phyloP scores from a whole-genome alignment of 805 yeast genomes.

The Pichia membranifaciens region DNA sequence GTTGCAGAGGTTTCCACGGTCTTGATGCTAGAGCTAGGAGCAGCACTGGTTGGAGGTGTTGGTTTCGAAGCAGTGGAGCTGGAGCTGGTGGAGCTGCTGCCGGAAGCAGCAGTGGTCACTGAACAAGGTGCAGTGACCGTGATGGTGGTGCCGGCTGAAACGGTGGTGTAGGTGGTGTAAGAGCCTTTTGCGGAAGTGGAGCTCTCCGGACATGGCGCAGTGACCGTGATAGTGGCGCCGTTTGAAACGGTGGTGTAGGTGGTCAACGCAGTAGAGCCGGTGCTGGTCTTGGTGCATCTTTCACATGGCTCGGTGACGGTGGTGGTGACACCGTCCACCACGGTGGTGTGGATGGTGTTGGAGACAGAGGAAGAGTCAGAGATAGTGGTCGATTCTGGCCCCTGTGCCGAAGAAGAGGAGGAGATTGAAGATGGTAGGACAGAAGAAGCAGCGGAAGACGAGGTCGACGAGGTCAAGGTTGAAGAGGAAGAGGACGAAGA shows the following conservation, averaged over 20 bases:
- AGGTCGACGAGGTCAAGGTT: too few relatives aligned
- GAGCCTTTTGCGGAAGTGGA: background rate
- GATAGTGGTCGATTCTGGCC: too few relatives aligned
- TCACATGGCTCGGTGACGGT: slow-evolving; percentile 7
- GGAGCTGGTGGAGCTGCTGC: too few relatives aligned
- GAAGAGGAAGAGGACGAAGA: background rate
- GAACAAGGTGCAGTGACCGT: slow-evolving; percentile 1
- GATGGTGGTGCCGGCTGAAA: background rate
- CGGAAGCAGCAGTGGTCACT: background rate
- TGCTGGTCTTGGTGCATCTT: background rate
- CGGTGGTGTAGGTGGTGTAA: slow-evolving; percentile 1
- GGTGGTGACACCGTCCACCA: slow-evolving; percentile 4
- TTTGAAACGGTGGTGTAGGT: slow-evolving; percentile 5
- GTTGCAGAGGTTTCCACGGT: too few relatives aligned
- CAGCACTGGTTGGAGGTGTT: too few relatives aligned
- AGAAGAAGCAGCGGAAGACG: too few relatives aligned
- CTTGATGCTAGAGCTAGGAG: too few relatives aligned
- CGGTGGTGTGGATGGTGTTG: slow-evolving; percentile 6
- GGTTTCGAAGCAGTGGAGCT: background rate
- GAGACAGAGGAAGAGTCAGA: too few relatives aligned
- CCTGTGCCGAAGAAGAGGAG: too few relatives aligned
- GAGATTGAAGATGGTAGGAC: too few relatives aligned
- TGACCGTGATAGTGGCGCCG: background rate
- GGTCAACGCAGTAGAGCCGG: slow-evolving; percentile 6
- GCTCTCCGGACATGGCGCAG: slow-evolving; percentile 1